Percentiles rank a stretch among this genome's conserved stretches.
phyloP scores from a whole-genome alignment of 257 asterid species.

The Mitragyna speciosa region DNA sequence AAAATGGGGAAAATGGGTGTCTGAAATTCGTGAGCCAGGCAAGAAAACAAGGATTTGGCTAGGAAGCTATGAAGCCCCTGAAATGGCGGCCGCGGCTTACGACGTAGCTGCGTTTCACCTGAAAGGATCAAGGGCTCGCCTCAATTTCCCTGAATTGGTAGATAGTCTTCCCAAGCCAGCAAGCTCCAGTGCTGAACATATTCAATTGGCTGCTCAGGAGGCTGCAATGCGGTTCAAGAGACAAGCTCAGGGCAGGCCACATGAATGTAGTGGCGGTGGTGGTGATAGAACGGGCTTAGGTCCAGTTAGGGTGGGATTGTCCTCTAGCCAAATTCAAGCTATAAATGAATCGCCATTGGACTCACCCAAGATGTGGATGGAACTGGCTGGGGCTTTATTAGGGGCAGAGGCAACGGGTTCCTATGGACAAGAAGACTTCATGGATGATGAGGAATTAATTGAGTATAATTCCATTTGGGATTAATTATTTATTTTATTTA shows the following conservation, averaged over 20 bases:
- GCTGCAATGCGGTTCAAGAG: conserved; percentile 43
- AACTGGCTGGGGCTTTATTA: not conserved
- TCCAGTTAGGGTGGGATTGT: conserved; percentile 46
- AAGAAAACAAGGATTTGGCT: conserved; percentile 59
- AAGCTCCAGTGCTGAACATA: conserved; percentile 35
- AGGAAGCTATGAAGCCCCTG: conserved; percentile 54
- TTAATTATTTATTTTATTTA: not conserved
- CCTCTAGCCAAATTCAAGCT: conserved; percentile 58
- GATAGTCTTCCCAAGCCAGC: conserved; percentile 41
- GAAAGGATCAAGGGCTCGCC: conserved; percentile 40
- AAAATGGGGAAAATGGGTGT: conserved; percentile 61
- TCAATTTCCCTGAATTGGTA: conserved; percentile 51
- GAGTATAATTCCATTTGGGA: conserved; percentile 49
- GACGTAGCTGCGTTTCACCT: conserved; percentile 60
- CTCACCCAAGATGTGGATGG: conserved; percentile 64
- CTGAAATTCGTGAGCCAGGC: conserved; percentile 58
- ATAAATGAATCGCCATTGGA: conserved; percentile 63
- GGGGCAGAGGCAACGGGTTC: not conserved
- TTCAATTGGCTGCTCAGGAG: conserved; percentile 50
- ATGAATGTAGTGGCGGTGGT: not conserved
- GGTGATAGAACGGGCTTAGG: not conserved
- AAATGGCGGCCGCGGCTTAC: conserved; percentile 69
- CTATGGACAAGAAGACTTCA: conserved; percentile 20
- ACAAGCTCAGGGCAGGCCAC: not conserved
- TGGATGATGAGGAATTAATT: conserved; percentile 31